phyloP scores from a whole-genome alignment of 495 filamentous ascomycete species.

The Penicillium atrosanguineum region DNA sequence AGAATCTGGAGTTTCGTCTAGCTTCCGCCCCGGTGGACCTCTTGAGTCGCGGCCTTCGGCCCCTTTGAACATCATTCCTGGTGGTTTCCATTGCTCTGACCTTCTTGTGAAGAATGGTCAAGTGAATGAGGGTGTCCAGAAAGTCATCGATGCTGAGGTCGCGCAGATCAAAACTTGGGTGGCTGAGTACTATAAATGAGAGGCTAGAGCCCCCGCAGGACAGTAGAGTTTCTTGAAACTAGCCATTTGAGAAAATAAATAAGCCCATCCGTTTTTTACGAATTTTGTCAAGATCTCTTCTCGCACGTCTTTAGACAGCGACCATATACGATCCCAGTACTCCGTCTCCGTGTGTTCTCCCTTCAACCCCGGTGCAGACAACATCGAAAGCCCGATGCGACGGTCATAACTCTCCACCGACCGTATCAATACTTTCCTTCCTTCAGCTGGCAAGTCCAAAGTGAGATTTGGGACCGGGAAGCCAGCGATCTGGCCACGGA shows the following conservation, averaged over 20 bases:
- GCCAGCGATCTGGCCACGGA: too few relatives aligned
- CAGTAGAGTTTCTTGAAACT: not conserved
- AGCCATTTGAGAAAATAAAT: not conserved
- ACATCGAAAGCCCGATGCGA: too few relatives aligned
- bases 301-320: not conserved
- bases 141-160: constrained; percentile 40
- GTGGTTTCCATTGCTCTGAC: constrained; percentile 53
- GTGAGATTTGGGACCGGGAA: too few relatives aligned
- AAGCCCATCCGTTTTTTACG: not conserved
- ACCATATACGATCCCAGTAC: too few relatives aligned
- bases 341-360: too few relatives aligned
- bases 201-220: not conserved
- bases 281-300: not conserved
- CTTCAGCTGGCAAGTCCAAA: too few relatives aligned
- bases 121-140: constrained; percentile 32
- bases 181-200: constrained; percentile 37
- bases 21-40: constrained; percentile 54
- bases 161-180: constrained; percentile 52
- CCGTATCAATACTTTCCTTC: too few relatives aligned
- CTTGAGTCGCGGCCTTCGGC: constrained; percentile 35
- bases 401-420: too few relatives aligned
- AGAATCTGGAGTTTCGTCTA: constrained; percentile 49
- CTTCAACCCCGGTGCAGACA: too few relatives aligned
- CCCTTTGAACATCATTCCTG: constrained; percentile 55
- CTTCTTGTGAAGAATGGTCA: constrained; percentile 44